Evolutionary conservation across 2,329 filamentous ascomycete species (phyloP).

Genomic region (Periconia sp.): DNA sequence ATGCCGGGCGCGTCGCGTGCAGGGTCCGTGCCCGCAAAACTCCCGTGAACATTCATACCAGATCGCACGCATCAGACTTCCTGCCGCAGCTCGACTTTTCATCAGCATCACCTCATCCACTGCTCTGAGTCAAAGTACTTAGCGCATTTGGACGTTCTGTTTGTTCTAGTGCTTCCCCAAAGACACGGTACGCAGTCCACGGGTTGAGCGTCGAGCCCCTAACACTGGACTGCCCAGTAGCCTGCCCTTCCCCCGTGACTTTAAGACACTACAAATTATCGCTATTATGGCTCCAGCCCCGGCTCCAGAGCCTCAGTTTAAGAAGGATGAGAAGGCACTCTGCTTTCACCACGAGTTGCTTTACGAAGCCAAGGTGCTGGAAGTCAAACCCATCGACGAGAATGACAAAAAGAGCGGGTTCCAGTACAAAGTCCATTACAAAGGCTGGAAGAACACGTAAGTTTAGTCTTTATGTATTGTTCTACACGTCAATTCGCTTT

Average conservation of each 20-base stretch:
- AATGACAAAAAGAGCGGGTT: constrained; percentile 75
- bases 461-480: constrained; percentile 48
- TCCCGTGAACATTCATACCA: constrained; percentile 9
- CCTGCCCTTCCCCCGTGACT: neutral
- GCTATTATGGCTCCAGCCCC: constrained; percentile 60
- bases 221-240: constrained; percentile 12
- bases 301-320: constrained; percentile 60
- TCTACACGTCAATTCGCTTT: no score
- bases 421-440: constrained; percentile 96
- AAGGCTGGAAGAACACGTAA: constrained; percentile 97
- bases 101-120: constrained; percentile 8
- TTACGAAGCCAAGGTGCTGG: constrained; percentile 95
- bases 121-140: neutral
- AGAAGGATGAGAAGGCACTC: constrained; percentile 86
- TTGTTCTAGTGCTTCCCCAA: neutral
- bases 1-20: constrained; percentile 13
- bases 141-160: constrained; percentile 5
- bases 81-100: neutral
- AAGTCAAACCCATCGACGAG: constrained; percentile 68
- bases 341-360: constrained; percentile 98
- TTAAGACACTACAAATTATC: constrained; percentile 8
- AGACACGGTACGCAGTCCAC: neutral
- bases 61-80: constrained; percentile 7
- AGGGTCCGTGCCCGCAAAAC: constrained; percentile 14
- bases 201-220: constrained; percentile 11